Evolutionary conservation across 768 basidiomycete species (phyloP).

Genomic region (Hericium coralloides): DNA sequence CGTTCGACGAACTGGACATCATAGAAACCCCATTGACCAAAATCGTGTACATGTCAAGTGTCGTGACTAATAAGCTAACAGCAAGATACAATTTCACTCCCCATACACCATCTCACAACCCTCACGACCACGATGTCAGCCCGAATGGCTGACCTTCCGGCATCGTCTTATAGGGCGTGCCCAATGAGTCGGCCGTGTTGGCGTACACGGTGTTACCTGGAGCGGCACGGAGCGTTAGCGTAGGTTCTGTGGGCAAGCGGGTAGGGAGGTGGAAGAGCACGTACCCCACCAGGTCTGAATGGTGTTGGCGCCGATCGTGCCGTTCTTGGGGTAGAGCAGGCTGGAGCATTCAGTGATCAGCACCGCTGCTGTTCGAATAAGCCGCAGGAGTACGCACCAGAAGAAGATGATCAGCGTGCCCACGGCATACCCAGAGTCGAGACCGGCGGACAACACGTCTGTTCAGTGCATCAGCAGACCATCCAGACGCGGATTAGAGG

Average conservation of each 20-base stretch:
- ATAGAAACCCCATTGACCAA: no score
- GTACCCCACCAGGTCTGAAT: conserved; percentile 30
- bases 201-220: neutral
- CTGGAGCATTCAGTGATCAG: neutral
- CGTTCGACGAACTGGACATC: no score
- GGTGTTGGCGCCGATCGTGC: conserved; percentile 22
- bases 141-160: conserved; percentile 8
- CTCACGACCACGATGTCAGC: neutral
- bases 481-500: neutral
- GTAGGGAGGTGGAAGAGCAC: neutral
- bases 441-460: conserved; percentile 12
- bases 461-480: neutral
- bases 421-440: conserved; percentile 11
- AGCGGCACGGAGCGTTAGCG: neutral
- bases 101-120: neutral
- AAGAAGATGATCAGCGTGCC: conserved; percentile 21
- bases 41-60: no score
- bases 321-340: conserved; percentile 26
- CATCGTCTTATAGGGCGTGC: conserved; percentile 19
- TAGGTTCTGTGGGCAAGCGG: neutral
- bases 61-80: no score
- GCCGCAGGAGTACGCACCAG: neutral
- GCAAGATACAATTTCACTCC: no score
- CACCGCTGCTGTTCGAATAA: no score
- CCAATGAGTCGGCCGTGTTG: neutral